Conservation (phyloP, 1,284 basidiomycete genomes). For the Trametes sp. region DNA sequence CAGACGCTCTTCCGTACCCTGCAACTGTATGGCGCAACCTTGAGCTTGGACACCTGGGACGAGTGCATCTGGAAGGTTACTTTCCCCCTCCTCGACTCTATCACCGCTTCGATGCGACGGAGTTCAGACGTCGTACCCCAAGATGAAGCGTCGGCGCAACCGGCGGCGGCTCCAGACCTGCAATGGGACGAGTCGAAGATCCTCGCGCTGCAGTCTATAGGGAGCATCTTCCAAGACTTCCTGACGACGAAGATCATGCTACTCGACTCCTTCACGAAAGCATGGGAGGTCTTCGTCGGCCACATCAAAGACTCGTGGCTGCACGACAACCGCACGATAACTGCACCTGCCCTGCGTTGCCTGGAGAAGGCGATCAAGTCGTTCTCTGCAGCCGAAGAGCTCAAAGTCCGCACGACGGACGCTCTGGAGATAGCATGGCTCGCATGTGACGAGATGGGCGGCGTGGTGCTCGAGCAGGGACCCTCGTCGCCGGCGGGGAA, state of each 20-base stretch:
- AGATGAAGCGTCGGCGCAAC: constrained; percentile 22
- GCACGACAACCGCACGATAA: constrained; percentile 72
- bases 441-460: constrained; percentile 75
- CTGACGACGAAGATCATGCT: constrained; percentile 75
- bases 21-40: constrained; percentile 89
- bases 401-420: constrained; percentile 53
- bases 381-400: constrained; percentile 48
- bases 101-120: constrained; percentile 65
- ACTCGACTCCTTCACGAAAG: constrained; percentile 71
- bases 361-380: constrained; percentile 81
- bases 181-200: constrained; percentile 91
- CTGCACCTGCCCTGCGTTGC: constrained; percentile 82
- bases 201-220: constrained; percentile 86
- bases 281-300: constrained; percentile 77
- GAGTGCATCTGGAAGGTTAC: constrained; percentile 89
- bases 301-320: constrained; percentile 76
- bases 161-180: constrained; percentile 35
- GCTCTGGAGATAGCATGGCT: constrained; percentile 73
- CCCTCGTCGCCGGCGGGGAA: constrained; percentile 21
- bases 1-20: constrained; percentile 95
- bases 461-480: constrained; percentile 40
- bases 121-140: constrained; percentile 20
- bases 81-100: constrained; percentile 85
- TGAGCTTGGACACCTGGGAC: constrained; percentile 86
- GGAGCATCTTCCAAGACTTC: constrained; percentile 86